Base-by-base conservation (phyloP, 768 basidiomycete species). In the Naganishia vishniacii region DNA sequence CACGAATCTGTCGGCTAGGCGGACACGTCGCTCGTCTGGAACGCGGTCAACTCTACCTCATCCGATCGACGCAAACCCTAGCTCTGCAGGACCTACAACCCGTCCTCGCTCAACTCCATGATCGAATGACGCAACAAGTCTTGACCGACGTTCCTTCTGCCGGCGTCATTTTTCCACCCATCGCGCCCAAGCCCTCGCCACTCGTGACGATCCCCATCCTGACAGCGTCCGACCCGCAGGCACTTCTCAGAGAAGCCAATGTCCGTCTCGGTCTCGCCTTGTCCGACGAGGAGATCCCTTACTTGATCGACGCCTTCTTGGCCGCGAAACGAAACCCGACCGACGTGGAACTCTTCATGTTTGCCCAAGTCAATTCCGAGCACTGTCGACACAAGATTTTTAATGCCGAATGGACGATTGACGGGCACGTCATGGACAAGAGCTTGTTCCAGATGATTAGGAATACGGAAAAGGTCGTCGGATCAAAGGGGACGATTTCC, bases 361-460 rank as follows among this genome's bases (percentile, higher is more conserved):
- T 98, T 77, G 94, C 95, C 3, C 95, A 99, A 74, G 94, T 99
- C 76, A 99, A 99, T 80, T 97, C 93, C n/a, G 95, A 99, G 77
- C 95, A 98, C 74, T 99, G 95, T 77, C 83, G 95, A 34, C 95
- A 99, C 82, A 99, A 99, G 80, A 98, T 97, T 70, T 99, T 98
- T 82, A 99, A 99, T 74, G 93, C 95, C 0, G 83, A 88, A 16
- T 99, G 95, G 95, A 89, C 85, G 12, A 84, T 99, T 68, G 88
- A 97, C 71, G 87, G 82, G 1, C 71, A 81, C 42, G 71, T 81
- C 12, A 81, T 84, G 70, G 83, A 87, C 63, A 80, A 80, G 47
- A 89, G 90, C 4, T 84, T 98, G 23, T 99, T 99, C 79, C 84
- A 87, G 69, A 98, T 99, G 93, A 97, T 99, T 70, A 83, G 90